Percentiles rank a stretch among this genome's conserved stretches.
Evolutionary conservation across 257 asterid species (phyloP).

Genomic region (Solanum chmielewskii): DNA sequence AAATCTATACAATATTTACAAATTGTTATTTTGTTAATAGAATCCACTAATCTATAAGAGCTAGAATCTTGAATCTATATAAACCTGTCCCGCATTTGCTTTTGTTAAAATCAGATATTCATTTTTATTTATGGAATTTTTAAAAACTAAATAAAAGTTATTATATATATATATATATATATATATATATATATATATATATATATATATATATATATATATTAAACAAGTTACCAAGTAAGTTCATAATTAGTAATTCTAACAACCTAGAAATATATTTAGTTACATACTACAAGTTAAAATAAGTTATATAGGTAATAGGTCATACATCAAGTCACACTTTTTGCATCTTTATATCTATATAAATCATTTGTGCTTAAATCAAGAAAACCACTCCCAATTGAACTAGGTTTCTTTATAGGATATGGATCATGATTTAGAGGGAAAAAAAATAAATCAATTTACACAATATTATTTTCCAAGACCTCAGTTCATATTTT

Average conservation of each 20-base stretch:
- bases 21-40: too few species aligned
- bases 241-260: not conserved
- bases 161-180: too few species aligned
- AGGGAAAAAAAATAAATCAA: not conserved
- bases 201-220: too few species aligned
- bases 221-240: not conserved
- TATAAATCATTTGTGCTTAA: not conserved
- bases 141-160: too few species aligned
- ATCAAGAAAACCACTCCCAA: not conserved
- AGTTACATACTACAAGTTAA: not conserved
- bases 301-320: not conserved
- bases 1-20: too few species aligned
- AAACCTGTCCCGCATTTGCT: too few species aligned
- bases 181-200: too few species aligned
- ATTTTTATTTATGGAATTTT: too few species aligned
- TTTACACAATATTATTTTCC: not conserved
- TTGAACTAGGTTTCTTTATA: not conserved
- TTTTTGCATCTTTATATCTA: not conserved
- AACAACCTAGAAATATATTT: not conserved
- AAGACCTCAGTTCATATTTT: too few species aligned
- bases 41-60: not conserved
- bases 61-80: not conserved
- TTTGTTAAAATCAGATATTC: too few species aligned
- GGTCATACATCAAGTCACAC: not conserved
- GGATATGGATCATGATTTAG: not conserved